Evolutionary conservation across 495 filamentous ascomycete species (phyloP).

Genomic region (Podospora pseudopauciseta): DNA sequence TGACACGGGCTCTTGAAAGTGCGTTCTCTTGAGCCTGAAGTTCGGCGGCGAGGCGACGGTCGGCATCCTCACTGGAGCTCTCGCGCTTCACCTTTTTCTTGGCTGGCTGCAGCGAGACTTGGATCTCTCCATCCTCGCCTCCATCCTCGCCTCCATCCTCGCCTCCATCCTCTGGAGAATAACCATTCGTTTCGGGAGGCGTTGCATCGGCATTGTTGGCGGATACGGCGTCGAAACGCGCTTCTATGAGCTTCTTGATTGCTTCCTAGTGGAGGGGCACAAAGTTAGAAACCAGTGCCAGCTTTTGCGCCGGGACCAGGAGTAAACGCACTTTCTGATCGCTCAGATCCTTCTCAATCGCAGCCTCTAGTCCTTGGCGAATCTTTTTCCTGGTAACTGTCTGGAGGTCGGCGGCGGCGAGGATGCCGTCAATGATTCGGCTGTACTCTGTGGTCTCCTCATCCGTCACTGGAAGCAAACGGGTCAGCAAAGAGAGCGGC

Average conservation of each 20-base stretch:
- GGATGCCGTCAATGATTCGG: conserved; percentile 87
- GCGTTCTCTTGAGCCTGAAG: conserved; percentile 90
- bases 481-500: not conserved
- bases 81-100: conserved; percentile 57
- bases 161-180: conserved; percentile 34
- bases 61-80: conserved; percentile 59
- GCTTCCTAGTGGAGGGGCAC: conserved; percentile 52
- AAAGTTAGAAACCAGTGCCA: conserved; percentile 1
- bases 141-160: conserved; percentile 34
- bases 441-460: conserved; percentile 67
- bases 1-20: conserved; percentile 59
- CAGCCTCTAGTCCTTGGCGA: conserved; percentile 75
- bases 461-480: conserved; percentile 53
- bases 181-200: conserved; percentile 36
- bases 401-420: conserved; percentile 74
- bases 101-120: conserved; percentile 50
- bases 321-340: conserved; percentile 68
- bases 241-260: conserved; percentile 80
- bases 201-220: conserved; percentile 39
- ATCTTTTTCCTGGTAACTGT: conserved; percentile 93
- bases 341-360: conserved; percentile 70
- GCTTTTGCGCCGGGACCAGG: conserved; percentile 1
- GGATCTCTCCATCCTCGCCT: conserved; percentile 43
- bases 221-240: conserved; percentile 81
- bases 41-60: conserved; percentile 78